Conservation (phyloP, 192 early-diverging fungal species). For the Coemansia sp. region DNA sequence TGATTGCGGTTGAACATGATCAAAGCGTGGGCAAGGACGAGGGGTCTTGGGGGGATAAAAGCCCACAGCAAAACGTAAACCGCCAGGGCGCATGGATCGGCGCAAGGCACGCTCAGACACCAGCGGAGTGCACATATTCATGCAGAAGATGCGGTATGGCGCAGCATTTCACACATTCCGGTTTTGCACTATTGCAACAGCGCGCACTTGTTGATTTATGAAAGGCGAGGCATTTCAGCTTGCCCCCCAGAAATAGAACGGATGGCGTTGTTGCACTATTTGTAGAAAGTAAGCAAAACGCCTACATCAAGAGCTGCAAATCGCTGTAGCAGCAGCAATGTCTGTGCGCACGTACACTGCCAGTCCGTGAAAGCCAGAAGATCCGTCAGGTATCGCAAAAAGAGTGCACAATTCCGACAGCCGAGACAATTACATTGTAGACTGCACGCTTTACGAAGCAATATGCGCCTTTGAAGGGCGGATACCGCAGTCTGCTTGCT, state of each 20-base stretch:
- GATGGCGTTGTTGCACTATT: too few relatives aligned
- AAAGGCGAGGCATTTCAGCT: too few relatives aligned
- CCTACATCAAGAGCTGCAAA: too few relatives aligned
- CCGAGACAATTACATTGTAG: too few relatives aligned
- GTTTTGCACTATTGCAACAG: neutral
- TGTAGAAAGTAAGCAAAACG: too few relatives aligned
- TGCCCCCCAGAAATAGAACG: too few relatives aligned
- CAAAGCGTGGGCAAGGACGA: neutral
- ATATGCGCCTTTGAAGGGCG: too few relatives aligned
- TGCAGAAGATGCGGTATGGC: neutral
- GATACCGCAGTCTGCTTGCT: too few relatives aligned
- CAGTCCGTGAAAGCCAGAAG: neutral
- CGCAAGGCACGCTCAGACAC: neutral
- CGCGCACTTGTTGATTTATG: too few relatives aligned
- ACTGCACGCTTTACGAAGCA: neutral
- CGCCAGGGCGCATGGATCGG: neutral
- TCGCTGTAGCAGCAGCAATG: neutral
- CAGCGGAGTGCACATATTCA: neutral
- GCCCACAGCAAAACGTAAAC: neutral
- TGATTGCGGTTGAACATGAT: too few relatives aligned
- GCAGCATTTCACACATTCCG: neutral
- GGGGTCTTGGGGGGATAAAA: neutral
- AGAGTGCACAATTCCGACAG: too few relatives aligned
- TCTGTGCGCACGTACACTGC: neutral
- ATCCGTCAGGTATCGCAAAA: neutral